Evolutionary conservation across 2,329 filamentous ascomycete species (phyloP), one percentile per base, ranked within the genome.

Genomic region (Colletotrichum chlorophyti): DNA sequence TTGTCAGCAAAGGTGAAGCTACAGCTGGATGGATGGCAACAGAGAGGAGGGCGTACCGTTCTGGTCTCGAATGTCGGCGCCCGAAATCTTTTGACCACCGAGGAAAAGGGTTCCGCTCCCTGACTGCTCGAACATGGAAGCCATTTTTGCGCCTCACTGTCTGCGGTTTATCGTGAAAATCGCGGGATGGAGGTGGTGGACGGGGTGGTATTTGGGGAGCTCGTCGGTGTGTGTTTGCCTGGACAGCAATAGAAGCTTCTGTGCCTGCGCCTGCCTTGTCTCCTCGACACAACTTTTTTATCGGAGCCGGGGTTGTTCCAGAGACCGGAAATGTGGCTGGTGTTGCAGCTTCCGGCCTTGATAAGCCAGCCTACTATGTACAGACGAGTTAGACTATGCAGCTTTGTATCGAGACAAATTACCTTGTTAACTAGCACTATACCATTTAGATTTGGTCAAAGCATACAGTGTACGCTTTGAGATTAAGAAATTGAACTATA

Each of bases 71-170:
- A 99, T 96, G 79, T 99, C 95, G 69, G 91, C 83, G 66, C 95
- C 95, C 68, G 91, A 97, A 77, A 98, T 96, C 86, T 99, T 99
- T 79, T 92, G 88, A 74, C 95, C 95, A 68, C 95, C 95, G 64
- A 99, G 86, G 82, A 99, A 99, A 69, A 99, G 85, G 70, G 93
- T 97, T 76, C 96, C 95, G 73, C 96, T 96, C 73, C 93, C 87
- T 72, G 93, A 90, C 79, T 95, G 91, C 80, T 97, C 93, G 72
- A 98, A 99, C 77, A 99, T 93, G 72, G 91, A 91, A 76, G 92
- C 89, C 95, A 99, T 99, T 64, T 61, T 70, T 59, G 49, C 40
- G 53, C 47, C 49, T 62, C 52, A 51, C 40, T 57, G 37, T 58
- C 40, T 52, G 53, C 47, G 37, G 46, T 53, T 35, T n/a, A n/a